phyloP scores from a whole-genome alignment of 805 yeast genomes.

The Ogataea methylovora region DNA sequence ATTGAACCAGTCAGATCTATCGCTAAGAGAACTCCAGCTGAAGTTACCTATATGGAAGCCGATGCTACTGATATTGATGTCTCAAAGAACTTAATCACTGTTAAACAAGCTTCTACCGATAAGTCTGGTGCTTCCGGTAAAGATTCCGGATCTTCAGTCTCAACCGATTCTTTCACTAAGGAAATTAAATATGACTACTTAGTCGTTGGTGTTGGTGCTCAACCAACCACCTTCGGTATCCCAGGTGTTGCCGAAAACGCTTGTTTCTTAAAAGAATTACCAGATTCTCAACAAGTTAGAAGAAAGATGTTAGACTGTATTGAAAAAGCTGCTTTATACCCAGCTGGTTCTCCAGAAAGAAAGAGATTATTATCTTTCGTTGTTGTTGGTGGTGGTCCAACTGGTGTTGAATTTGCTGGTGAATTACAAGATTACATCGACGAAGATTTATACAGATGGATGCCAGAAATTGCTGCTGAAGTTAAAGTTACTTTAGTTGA shows the following conservation, averaged over 20 bases:
- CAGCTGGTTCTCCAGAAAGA: constrained; percentile 44
- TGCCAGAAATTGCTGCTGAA: constrained; percentile 46
- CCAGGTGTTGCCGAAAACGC: constrained; percentile 52
- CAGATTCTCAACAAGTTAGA: constrained; percentile 42
- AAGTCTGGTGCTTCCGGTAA: constrained; percentile 40
- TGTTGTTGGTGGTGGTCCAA: constrained; percentile 54
- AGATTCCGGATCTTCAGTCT: constrained; percentile 33
- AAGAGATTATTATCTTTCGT: constrained; percentile 43
- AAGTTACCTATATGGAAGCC: constrained; percentile 47
- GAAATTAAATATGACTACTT: constrained; percentile 35
- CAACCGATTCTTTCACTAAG: constrained; percentile 30
- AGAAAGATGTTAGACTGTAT: constrained; percentile 41
- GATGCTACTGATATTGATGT: constrained; percentile 48
- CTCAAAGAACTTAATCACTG: constrained; percentile 32
- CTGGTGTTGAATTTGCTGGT: constrained; percentile 53
- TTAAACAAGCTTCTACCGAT: constrained; percentile 41
- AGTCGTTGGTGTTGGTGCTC: constrained; percentile 51
- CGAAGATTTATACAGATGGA: constrained; percentile 46
- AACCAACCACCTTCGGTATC: constrained; percentile 49
- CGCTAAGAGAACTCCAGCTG: constrained; percentile 42
- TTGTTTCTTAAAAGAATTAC: constrained; percentile 43
- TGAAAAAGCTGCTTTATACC: constrained; percentile 47
- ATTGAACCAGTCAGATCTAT: constrained; percentile 47
- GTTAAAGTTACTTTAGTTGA: constrained; percentile 43
- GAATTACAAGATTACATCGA: constrained; percentile 50